These are phyloP conservation scores for Lachancea mirantina DNA, from an alignment of 805 yeast genomes.

Conservation along the genomic window DNA sequence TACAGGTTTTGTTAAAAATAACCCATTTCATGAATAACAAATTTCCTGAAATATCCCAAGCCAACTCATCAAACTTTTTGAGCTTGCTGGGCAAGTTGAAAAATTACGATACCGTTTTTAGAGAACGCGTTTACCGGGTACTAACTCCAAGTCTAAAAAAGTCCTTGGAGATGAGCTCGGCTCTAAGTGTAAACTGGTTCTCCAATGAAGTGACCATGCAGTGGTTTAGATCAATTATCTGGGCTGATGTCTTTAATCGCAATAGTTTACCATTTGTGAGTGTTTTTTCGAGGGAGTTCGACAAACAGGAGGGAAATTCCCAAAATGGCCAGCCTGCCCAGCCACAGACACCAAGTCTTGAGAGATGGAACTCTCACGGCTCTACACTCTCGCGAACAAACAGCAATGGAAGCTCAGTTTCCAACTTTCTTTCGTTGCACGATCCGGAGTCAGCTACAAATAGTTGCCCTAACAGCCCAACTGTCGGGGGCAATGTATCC, in stretches of 20 bases:
- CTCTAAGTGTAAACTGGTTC: slow-evolving; percentile 12
- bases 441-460: slow-evolving; percentile 43
- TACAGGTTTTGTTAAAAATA: slow-evolving; percentile 16
- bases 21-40: slow-evolving; percentile 15
- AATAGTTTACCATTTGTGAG: slow-evolving; percentile 9
- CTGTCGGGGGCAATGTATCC: slow-evolving; percentile 45
- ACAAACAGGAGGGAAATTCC: slow-evolving; percentile 2
- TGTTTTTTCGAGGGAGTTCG: slow-evolving; percentile 1
- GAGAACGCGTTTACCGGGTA: slow-evolving; percentile 4
- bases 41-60: slow-evolving; percentile 23
- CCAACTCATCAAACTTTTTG: slow-evolving; percentile 20
- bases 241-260: slow-evolving; percentile 25
- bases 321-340: slow-evolving; percentile 6
- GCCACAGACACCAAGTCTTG: slow-evolving; percentile 21
- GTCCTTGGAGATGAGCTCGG: slow-evolving; percentile 2
- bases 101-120: slow-evolving; percentile 14
- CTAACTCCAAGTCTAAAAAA: slow-evolving; percentile 9
- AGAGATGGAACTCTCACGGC: slow-evolving; percentile 26
- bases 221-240: slow-evolving; percentile 22
- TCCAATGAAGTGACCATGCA: slow-evolving; percentile 12
- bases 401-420: slow-evolving; percentile 16
- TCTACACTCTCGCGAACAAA: slow-evolving; percentile 24
- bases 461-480: slow-evolving; percentile 55
- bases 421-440: slow-evolving; percentile 16
- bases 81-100: slow-evolving; percentile 15